Percentiles rank a stretch among this genome's conserved stretches.
Conservation (phyloP, 257 asterid genomes). For the Solanum corneliomulleri region DNA sequence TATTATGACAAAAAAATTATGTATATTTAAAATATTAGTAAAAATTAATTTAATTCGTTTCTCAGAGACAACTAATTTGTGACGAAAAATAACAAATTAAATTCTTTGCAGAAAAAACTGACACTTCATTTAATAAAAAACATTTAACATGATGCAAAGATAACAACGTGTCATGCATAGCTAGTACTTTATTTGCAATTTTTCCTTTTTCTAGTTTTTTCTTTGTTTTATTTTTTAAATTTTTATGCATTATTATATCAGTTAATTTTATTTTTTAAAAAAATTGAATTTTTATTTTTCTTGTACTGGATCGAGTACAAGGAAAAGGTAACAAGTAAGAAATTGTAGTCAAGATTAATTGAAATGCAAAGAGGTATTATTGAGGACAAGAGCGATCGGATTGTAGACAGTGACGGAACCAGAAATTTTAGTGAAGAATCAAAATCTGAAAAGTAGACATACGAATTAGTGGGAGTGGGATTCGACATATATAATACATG, state of each 20-base stretch:
- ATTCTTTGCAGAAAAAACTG: background rate
- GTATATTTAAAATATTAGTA: background rate
- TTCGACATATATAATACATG: too few species aligned
- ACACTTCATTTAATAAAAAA: too few species aligned
- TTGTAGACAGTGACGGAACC: background rate
- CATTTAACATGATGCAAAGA: background rate
- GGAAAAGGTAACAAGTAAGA: slow-evolving; percentile 16
- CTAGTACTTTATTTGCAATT: background rate
- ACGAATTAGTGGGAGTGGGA: too few species aligned
- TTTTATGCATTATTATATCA: background rate
- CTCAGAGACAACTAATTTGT: background rate
- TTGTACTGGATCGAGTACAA: slow-evolving; percentile 45
- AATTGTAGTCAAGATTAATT: slow-evolving; percentile 25
- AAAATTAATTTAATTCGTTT: background rate
- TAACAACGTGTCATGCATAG: background rate
- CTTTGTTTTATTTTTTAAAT: background rate
- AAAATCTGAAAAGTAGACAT: too few species aligned
- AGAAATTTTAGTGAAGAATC: too few species aligned
- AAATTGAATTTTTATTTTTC: background rate
- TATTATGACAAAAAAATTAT: too few species aligned
- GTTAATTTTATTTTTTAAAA: background rate
- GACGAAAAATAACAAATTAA: too few species aligned
- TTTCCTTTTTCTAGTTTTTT: background rate
- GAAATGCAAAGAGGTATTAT: slow-evolving; percentile 48
- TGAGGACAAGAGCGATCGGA: slow-evolving; percentile 59